Percentiles rank a stretch among this genome's conserved stretches.
phyloP scores from a whole-genome alignment of 306 rosid species.

The Acacia confusa region DNA sequence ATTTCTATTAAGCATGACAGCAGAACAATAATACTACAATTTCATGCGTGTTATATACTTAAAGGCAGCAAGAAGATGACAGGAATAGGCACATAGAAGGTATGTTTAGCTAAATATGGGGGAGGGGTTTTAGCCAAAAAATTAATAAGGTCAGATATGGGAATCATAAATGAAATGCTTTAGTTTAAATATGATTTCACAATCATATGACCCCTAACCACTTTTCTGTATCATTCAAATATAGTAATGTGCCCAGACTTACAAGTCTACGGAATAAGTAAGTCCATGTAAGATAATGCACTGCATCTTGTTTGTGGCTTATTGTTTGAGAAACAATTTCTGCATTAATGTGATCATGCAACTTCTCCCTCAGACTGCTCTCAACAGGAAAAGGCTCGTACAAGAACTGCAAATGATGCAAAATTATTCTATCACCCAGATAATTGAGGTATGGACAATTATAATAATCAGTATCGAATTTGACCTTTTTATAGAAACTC shows the following conservation, averaged over 20 bases:
- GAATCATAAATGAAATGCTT: neutral
- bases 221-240: neutral
- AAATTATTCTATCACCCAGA: constrained; percentile 31
- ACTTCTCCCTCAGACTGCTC: constrained; percentile 88
- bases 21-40: neutral
- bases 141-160: neutral
- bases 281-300: constrained; percentile 97
- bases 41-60: neutral
- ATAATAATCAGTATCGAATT: constrained; percentile 27
- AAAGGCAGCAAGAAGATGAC: neutral
- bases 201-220: neutral
- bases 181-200: neutral
- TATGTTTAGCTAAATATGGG: neutral
- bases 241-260: constrained; percentile 33
- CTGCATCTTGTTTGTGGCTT: constrained; percentile 89
- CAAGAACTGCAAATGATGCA: constrained; percentile 68
- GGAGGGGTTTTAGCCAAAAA: neutral
- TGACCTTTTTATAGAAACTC: constrained; percentile 95
- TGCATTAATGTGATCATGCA: constrained; percentile 87
- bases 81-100: neutral
- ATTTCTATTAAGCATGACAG: neutral
- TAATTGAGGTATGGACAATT: constrained; percentile 3
- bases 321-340: constrained; percentile 97
- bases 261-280: constrained; percentile 96
- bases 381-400: constrained; percentile 98